Conservation (phyloP, 306 rosid genomes). For the Hippophae gyantsensis region DNA sequence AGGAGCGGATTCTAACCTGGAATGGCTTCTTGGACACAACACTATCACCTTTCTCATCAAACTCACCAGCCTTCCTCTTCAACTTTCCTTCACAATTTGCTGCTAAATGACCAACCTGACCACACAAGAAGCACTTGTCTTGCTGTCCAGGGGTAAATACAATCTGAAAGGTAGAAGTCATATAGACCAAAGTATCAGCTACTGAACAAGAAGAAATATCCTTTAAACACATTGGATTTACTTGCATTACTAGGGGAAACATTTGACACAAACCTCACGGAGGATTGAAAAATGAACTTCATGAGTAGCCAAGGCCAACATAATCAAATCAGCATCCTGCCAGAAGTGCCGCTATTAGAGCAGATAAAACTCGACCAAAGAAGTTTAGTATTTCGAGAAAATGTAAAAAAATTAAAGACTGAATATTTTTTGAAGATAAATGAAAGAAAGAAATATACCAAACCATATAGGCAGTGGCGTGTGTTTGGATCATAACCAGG, state of each 20-base stretch:
- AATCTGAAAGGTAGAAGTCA: slow-evolving; percentile 41
- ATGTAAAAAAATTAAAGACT: background rate
- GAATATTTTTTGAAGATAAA: slow-evolving; percentile 6
- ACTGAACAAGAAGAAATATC: slow-evolving; percentile 5
- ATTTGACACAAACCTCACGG: slow-evolving; percentile 59
- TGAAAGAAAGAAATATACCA: slow-evolving; percentile 65
- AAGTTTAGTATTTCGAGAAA: slow-evolving; percentile 6
- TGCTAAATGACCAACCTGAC: slow-evolving; percentile 91
- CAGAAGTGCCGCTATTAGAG: slow-evolving; percentile 21
- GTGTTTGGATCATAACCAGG: slow-evolving; percentile 90
- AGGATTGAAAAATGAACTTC: slow-evolving; percentile 94
- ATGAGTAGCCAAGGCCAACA: slow-evolving; percentile 96
- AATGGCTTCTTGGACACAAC: slow-evolving; percentile 70
- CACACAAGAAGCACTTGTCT: slow-evolving; percentile 92
- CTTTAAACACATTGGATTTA: slow-evolving; percentile 5
- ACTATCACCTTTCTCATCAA: slow-evolving; percentile 68
- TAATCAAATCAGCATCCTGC: slow-evolving; percentile 98
- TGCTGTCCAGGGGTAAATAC: slow-evolving; percentile 87
- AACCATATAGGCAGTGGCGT: slow-evolving; percentile 95
- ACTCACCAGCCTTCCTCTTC: slow-evolving; percentile 77
- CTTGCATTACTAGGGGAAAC: background rate
- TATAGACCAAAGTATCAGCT: slow-evolving; percentile 16
- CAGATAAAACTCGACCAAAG: slow-evolving; percentile 2
- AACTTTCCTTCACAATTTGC: slow-evolving; percentile 82
- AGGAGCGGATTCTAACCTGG: slow-evolving; percentile 43